Conservation (phyloP, 345 rosid species). For the Acer saccharum region DNA sequence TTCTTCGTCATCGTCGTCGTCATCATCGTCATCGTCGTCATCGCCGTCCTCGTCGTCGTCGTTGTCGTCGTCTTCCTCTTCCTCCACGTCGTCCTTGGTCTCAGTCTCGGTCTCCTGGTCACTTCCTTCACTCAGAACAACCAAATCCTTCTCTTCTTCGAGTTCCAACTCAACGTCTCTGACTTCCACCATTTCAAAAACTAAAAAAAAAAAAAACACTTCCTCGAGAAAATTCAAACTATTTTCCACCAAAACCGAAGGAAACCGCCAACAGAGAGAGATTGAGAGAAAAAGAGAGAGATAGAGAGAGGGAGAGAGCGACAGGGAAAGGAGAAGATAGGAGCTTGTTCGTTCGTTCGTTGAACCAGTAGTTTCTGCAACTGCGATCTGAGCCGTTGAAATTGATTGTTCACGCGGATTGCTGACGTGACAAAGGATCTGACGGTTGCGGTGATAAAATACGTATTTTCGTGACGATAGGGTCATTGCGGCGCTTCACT, state of each 20-base stretch:
- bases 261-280: constrained; percentile 20
- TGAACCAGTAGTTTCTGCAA: constrained; percentile 54
- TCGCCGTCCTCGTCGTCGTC: constrained; percentile 46
- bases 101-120: constrained; percentile 34
- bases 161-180: constrained; percentile 27
- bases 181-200: constrained; percentile 42
- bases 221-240: constrained; percentile 13
- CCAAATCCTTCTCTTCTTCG: constrained; percentile 37
- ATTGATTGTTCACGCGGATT: constrained; percentile 41
- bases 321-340: constrained; percentile 21
- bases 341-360: constrained; percentile 57
- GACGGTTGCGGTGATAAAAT: constrained; percentile 41
- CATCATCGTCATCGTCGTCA: constrained; percentile 41
- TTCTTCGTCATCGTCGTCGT: constrained; percentile 42
- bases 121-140: constrained; percentile 26
- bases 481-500: constrained; percentile 40
- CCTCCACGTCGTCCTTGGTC: constrained; percentile 22
- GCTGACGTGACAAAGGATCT: constrained; percentile 52
- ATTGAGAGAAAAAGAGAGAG: constrained; percentile 8
- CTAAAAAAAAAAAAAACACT: constrained; percentile 6
- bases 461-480: constrained; percentile 30
- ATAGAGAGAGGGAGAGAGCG: constrained; percentile 21
- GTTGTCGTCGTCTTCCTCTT: constrained; percentile 21
- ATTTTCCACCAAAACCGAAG: constrained; percentile 16
- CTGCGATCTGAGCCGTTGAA: constrained; percentile 64